Evolutionary conservation across 2,329 filamentous ascomycete species (phyloP).

Genomic region (Knufia fluminis): DNA sequence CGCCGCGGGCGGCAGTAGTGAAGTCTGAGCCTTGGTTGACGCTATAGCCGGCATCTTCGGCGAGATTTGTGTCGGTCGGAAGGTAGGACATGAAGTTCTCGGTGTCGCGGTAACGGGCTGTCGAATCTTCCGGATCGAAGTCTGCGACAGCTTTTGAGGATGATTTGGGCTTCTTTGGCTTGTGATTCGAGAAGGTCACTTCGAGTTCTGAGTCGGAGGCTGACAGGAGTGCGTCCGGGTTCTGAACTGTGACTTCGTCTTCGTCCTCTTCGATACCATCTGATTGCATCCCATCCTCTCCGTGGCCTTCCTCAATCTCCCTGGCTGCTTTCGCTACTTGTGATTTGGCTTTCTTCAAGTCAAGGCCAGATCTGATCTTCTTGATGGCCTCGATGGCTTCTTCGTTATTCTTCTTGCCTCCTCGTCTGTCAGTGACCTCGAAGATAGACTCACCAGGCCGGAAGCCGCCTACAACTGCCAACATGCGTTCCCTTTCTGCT

Average conservation of each 20-base stretch:
- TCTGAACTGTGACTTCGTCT: constrained; percentile 23
- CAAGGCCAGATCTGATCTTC: constrained; percentile 34
- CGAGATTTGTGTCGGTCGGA: constrained; percentile 67
- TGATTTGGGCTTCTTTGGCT: constrained; percentile 29
- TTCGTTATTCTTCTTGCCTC: constrained; percentile 62
- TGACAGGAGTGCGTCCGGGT: constrained; percentile 5
- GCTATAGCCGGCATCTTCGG: constrained; percentile 86
- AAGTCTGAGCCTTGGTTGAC: constrained; percentile 75
- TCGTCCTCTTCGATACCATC: constrained; percentile 30
- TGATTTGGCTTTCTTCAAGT: constrained; percentile 33
- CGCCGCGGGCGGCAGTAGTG: constrained; percentile 73
- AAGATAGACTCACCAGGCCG: constrained; percentile 93
- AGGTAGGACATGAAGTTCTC: constrained; percentile 97
- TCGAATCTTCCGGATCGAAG: constrained; percentile 42
- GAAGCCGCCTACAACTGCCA: constrained; percentile 80
- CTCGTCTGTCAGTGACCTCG: constrained; percentile 72
- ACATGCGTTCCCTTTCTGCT: constrained; percentile 70
- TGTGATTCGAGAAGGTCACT: constrained; percentile 55
- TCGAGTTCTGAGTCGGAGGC: constrained; percentile 57
- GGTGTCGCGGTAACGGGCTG: constrained; percentile 62
- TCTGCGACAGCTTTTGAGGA: constrained; percentile 26
- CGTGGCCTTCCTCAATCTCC: constrained; percentile 26
- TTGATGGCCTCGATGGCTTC: constrained; percentile 47
- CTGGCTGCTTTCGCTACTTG: constrained; percentile 27
- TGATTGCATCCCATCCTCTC: constrained; percentile 29